These are phyloP conservation scores for Salvia rosmarinus DNA, from an alignment of 257 asterid genomes.

Conservation along the genomic window DNA sequence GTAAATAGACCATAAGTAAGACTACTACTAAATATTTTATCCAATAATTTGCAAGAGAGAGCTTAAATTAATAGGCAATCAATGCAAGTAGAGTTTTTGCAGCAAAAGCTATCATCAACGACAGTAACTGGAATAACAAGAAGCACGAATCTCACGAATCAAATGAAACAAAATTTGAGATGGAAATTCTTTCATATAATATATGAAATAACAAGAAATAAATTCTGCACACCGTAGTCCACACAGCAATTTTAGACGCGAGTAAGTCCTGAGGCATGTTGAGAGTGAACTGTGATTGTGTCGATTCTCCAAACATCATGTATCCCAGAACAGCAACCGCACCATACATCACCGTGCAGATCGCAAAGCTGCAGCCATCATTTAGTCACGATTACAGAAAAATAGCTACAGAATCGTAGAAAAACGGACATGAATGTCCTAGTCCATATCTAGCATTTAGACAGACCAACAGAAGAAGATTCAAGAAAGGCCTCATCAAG, in stretches of 20 bases:
- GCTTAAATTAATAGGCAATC: not conserved
- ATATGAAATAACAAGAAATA: not conserved
- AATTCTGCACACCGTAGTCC: conserved; percentile 76
- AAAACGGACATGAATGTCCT: not conserved
- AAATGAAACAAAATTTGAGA: not conserved
- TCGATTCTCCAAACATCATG: conserved; percentile 78
- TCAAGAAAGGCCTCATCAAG: too few species aligned
- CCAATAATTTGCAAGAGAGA: conserved; percentile 1
- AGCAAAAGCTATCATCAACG: not conserved
- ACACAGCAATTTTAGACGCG: conserved; percentile 83
- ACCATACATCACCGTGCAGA: conserved; percentile 75
- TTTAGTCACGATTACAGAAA: not conserved
- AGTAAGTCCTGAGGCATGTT: conserved; percentile 81
- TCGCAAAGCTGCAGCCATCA: conserved; percentile 62
- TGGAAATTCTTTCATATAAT: not conserved
- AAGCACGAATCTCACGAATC: not conserved
- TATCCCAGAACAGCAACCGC: conserved; percentile 87
- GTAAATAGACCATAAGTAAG: conserved; percentile 23
- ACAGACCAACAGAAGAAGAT: conserved; percentile 4
- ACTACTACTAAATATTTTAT: not conserved
- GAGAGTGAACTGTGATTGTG: conserved; percentile 86
- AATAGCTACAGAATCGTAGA: not conserved
- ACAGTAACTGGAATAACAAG: not conserved
- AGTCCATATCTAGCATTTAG: not conserved
- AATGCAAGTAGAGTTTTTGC: not conserved